Evolutionary conservation across 805 yeast species (phyloP).

Genomic region (Schwanniomyces polymorphus): DNA sequence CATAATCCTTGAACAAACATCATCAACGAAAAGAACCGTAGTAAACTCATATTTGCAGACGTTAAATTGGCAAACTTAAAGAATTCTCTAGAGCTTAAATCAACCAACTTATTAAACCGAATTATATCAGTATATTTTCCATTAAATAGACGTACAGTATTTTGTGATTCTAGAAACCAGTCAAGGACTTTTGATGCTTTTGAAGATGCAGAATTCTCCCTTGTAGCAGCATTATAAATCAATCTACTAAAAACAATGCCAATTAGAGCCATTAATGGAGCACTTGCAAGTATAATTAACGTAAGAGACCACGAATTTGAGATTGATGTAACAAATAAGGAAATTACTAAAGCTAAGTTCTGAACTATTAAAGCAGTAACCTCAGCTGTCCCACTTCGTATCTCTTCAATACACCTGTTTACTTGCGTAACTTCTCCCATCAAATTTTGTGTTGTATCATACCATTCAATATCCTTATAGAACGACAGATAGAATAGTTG

Average conservation of each 20-base stretch:
- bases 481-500: slow-evolving; percentile 46
- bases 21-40: slow-evolving; percentile 58
- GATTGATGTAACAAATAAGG: slow-evolving; percentile 64
- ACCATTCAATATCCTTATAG: slow-evolving; percentile 56
- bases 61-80: slow-evolving; percentile 47
- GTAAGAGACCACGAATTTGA: slow-evolving; percentile 85
- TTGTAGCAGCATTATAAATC: slow-evolving; percentile 47
- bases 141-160: slow-evolving; percentile 60
- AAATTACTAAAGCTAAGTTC: slow-evolving; percentile 51
- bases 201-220: slow-evolving; percentile 59
- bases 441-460: slow-evolving; percentile 53
- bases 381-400: slow-evolving; percentile 67
- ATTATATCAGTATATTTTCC: slow-evolving; percentile 54
- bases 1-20: slow-evolving; percentile 92
- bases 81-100: slow-evolving; percentile 38
- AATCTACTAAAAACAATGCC: slow-evolving; percentile 52
- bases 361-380: slow-evolving; percentile 59
- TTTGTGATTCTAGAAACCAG: slow-evolving; percentile 67
- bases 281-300: slow-evolving; percentile 66
- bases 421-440: slow-evolving; percentile 66
- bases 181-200: slow-evolving; percentile 60
- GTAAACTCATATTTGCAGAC: slow-evolving; percentile 54
- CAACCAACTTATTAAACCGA: slow-evolving; percentile 39
- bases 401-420: slow-evolving; percentile 74
- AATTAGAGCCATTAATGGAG: slow-evolving; percentile 62